Evolutionary conservation across 2,329 filamentous ascomycete genomes (phyloP), one percentile per base, ranked within the genome.

Genomic region (Reticulascus tulasneorum): DNA sequence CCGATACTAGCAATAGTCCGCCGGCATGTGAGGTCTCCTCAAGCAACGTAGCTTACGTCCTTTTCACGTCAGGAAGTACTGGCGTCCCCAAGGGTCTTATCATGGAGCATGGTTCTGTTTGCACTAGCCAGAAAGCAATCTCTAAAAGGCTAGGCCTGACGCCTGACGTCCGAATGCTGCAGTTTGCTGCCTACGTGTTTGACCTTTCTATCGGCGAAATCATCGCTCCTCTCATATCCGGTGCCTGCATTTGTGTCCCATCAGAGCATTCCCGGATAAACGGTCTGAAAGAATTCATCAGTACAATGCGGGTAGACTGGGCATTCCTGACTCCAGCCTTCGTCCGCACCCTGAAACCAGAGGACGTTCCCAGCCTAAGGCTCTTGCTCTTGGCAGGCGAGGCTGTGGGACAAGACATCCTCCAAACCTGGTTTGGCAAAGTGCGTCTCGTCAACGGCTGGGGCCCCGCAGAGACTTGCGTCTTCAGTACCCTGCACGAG

Each of bases 1-100:
- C n/a, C 8, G 3, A 32, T 22, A 21, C 18, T 7, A 18, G 8
- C 17, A 18, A 28, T 6, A 10, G 4, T 28, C 29, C 25, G 16
- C 10, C n/a, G 22, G 0, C 2, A 28, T 19, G 9, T 7, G 12
- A 1, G 10, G 8, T 17, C n/a, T 27, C 6, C 6, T 7, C 0
- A 3, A 35, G 0, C 16, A 11, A 27, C 19, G 17, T 26, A 4
- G 33, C 33, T 11, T 35, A 29, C 24, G 24, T 80, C 47, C 78
- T 81, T 48, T 82, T 80, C 51, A 82, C 77, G 9, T 81, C 77
- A 1, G 77, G 77, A 9, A 81, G 75, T 38, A 82, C 78, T 0
- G 77, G 78, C 6, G 70, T 67, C 37, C 78, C 77, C 1, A 82
- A 82, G 58, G 78, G 78, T 18, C 75, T 80, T 5, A 63, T 79